Evolutionary conservation across 352 stramenopile genomes (phyloP), one percentile per base, ranked within the genome.

Genomic region (Phytopythium sindhum): DNA sequence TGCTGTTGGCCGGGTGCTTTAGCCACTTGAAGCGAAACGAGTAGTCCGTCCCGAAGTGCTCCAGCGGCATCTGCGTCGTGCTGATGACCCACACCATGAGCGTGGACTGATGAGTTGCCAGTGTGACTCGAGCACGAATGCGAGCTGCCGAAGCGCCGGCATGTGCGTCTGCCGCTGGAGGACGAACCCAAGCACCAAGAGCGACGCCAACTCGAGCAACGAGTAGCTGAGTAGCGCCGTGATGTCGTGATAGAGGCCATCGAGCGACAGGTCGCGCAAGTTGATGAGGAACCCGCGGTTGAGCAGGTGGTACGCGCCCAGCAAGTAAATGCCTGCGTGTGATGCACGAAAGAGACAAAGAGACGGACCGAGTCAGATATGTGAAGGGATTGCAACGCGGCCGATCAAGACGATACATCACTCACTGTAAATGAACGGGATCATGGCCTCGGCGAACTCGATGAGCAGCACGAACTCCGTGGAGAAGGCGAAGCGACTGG

Each of bases 381-480:
- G n/a, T n/a, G n/a, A n/a, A n/a, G n/a, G n/a, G n/a, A n/a, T n/a
- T n/a, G n/a, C n/a, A n/a, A n/a, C n/a, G n/a, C n/a, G n/a, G n/a
- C n/a, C n/a, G n/a, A n/a, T n/a, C n/a, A n/a, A 33, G n/a, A 12
- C 10, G n/a, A n/a, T n/a, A n/a, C n/a, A n/a, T n/a, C 63, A 62
- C 64, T 41, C 57, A 80, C 70, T 44, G 48, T 80, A 78, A 12
- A 84, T 59, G 19, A 67, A 15, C 5, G 76, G 67, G 37, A 80
- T 59, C 45, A 75, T 31, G 17, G 79, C 69, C 55, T 81, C 76
- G 2, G 64, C 66, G 35, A 74, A 80, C 59, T 85, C 76, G 19
- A 73, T 67, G 12, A 84, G 67, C 23, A 81, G 61, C 53, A 82
- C 47, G 17, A 75, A 82, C 56, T 85, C 76, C 1, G 69, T 74